Evolutionary conservation across 306 rosid species (phyloP).

Genomic region (Malus orientalis): DNA sequence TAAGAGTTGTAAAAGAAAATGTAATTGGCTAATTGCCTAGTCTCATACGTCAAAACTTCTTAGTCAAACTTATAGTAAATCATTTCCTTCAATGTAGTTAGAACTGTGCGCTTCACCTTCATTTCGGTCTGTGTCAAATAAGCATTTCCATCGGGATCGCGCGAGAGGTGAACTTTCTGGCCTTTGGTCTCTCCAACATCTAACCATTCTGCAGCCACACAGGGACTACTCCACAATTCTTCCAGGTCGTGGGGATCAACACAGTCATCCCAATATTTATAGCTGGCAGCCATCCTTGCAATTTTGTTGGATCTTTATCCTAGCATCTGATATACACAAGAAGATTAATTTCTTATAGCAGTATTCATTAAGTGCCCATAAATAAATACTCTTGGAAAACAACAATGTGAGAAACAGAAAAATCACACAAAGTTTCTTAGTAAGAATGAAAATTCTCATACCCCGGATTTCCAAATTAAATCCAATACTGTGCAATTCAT

Average conservation of each 20-base stretch:
- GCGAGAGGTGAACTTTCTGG: conserved; percentile 68
- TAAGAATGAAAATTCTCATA: background rate
- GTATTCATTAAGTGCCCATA: background rate
- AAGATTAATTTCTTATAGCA: conserved; percentile 3
- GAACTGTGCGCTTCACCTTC: conserved; percentile 37
- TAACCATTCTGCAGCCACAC: conserved; percentile 70
- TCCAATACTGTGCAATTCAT: background rate
- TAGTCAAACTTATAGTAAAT: background rate
- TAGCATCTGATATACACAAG: conserved; percentile 9
- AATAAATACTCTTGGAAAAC: background rate
- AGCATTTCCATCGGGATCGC: conserved; percentile 91
- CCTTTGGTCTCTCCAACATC: conserved; percentile 68
- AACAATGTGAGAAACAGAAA: background rate
- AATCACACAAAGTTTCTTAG: background rate
- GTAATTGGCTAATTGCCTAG: background rate
- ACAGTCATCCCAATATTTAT: conserved; percentile 75
- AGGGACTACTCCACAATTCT: conserved; percentile 68
- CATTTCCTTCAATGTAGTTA: conserved; percentile 1
- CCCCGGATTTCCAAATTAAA: background rate
- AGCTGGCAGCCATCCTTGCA: conserved; percentile 47
- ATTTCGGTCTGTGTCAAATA: conserved; percentile 86
- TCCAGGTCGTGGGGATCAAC: conserved; percentile 55
- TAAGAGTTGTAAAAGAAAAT: background rate
- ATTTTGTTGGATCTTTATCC: conserved; percentile 3
- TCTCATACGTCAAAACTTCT: background rate